A percentile compares a stretch with the other conserved stretches of the same genome.
These are phyloP conservation scores for Ceratocystis ficicola DNA, from an alignment of 2,329 filamentous ascomycete species.

Conservation along the genomic window DNA sequence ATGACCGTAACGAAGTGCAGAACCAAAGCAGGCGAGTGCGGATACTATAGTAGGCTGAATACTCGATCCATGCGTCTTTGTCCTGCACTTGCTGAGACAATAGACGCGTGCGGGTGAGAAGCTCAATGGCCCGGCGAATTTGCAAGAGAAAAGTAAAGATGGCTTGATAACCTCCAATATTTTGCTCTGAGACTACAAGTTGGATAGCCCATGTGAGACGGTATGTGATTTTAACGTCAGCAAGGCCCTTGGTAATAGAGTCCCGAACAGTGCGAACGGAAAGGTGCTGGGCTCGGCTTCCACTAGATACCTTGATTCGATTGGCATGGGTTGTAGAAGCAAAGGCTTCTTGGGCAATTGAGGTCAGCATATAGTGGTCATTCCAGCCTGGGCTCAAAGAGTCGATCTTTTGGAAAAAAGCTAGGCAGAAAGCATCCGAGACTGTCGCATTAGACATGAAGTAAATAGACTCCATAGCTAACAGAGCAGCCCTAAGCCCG, in stretches of 20 bases:
- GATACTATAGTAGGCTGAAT: constrained; percentile 45
- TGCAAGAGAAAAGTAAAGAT: constrained; percentile 70
- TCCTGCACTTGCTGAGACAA: constrained; percentile 33
- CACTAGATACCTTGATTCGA: constrained; percentile 49
- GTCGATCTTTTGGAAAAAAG: constrained; percentile 66
- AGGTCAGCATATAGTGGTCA: constrained; percentile 69
- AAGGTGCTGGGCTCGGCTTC: constrained; percentile 31
- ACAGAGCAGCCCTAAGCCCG: constrained; percentile 51
- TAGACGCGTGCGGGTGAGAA: constrained; percentile 47
- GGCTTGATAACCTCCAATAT: constrained; percentile 54
- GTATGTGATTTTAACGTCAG: constrained; percentile 54
- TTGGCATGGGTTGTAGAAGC: constrained; percentile 47
- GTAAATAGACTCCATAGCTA: constrained; percentile 60
- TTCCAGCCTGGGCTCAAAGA: constrained; percentile 51
- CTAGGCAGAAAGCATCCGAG: constrained; percentile 51
- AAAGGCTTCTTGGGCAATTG: constrained; percentile 63
- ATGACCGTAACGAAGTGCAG: constrained; percentile 58
- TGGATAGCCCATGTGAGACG: constrained; percentile 52
- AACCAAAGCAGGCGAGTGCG: constrained; percentile 68
- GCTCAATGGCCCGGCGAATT: constrained; percentile 55
- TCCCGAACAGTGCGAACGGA: constrained; percentile 38
- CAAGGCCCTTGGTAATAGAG: constrained; percentile 47
- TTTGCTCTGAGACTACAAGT: constrained; percentile 59
- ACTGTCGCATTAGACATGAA: constrained; percentile 62
- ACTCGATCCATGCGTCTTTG: constrained; percentile 32